These are phyloP conservation scores for Yarrowia sp. DNA, from an alignment of 805 yeast species.

Conservation along the genomic window DNA sequence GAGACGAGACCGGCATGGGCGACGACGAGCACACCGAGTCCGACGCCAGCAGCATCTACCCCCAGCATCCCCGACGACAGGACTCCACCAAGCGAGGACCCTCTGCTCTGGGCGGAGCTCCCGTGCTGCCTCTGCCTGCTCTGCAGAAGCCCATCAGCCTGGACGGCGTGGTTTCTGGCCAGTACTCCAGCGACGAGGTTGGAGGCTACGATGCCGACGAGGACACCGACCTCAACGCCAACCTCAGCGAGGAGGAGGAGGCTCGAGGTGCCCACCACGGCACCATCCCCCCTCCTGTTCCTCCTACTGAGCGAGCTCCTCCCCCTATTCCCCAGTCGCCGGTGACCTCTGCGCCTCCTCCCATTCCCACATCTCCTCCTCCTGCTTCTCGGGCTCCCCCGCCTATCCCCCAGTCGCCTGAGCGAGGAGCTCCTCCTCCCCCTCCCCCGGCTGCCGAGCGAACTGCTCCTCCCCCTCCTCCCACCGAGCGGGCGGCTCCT, in stretches of 20 bases:
- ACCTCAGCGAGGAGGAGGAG: constrained; percentile 27
- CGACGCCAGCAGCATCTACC: constrained; percentile 29
- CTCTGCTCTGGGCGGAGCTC: constrained; percentile 27
- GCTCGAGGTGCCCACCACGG: constrained; percentile 11
- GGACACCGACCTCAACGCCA: constrained; percentile 42
- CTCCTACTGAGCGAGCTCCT: constrained; percentile 32
- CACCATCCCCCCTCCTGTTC: constrained; percentile 30
- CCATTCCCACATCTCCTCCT: constrained; percentile 29
- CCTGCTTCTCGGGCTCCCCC: constrained; percentile 29
- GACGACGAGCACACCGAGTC: constrained; percentile 37
- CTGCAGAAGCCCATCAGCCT: constrained; percentile 32
- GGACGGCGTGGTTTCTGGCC: constrained; percentile 60
- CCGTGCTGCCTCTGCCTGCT: constrained; percentile 19
- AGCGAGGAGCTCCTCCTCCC: constrained; percentile 26
- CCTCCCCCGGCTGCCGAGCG: constrained; percentile 28
- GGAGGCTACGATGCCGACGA: constrained; percentile 76
- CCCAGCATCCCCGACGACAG: constrained; percentile 29
- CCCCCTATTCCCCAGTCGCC: constrained; percentile 32
- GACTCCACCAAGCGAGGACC: constrained; percentile 24
- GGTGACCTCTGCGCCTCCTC: constrained; percentile 33
- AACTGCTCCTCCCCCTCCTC: constrained; percentile 28
- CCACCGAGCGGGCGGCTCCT: constrained; percentile 28
- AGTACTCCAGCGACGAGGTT: constrained; percentile 43
- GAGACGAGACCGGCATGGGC: constrained; percentile 33
- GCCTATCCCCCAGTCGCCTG: constrained; percentile 10